Conservation (phyloP, 495 filamentous ascomycete genomes). For the Lentithecium fluviatile region DNA sequence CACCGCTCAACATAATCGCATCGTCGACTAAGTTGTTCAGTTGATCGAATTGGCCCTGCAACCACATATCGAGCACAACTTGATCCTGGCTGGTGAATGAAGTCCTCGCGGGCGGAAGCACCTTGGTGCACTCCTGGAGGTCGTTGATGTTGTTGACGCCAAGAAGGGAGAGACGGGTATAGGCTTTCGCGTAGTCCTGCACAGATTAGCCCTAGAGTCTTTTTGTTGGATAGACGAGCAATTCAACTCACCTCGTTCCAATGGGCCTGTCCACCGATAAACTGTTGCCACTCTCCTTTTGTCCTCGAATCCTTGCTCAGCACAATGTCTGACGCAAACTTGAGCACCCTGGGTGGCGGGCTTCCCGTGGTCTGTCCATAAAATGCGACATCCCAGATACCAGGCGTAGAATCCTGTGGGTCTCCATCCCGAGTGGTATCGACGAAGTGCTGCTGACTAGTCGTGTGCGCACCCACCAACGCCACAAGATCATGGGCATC, state of each 20-base stretch:
- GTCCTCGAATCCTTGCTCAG: constrained; percentile 45
- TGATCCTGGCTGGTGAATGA: constrained; percentile 27
- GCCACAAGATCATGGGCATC: constrained; percentile 48
- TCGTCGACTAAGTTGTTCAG: constrained; percentile 34
- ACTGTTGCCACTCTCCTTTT: constrained; percentile 41
- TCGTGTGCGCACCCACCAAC: constrained; percentile 53
- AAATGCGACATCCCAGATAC: constrained; percentile 49
- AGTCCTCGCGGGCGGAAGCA: constrained; percentile 37
- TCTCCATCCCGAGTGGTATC: constrained; percentile 39
- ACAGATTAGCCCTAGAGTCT: not conserved
- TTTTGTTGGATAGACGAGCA: not conserved
- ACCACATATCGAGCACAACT: constrained; percentile 30
- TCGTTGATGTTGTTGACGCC: constrained; percentile 50
- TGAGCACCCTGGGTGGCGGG: constrained; percentile 46
- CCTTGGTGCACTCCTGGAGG: constrained; percentile 46
- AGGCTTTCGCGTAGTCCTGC: constrained; percentile 46
- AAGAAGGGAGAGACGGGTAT: constrained; percentile 46
- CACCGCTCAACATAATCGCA: constrained; percentile 29
- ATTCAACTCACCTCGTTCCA: constrained; percentile 44
- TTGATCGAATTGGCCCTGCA: constrained; percentile 33
- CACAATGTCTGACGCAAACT: constrained; percentile 48
- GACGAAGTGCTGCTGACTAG: constrained; percentile 48
- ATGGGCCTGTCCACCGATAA: constrained; percentile 37
- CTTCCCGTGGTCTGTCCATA: constrained; percentile 45
- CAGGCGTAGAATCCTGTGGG: constrained; percentile 48